Evolutionary conservation across 2,329 filamentous ascomycete species (phyloP).

Genomic region (Albophoma yamanashiensis): DNA sequence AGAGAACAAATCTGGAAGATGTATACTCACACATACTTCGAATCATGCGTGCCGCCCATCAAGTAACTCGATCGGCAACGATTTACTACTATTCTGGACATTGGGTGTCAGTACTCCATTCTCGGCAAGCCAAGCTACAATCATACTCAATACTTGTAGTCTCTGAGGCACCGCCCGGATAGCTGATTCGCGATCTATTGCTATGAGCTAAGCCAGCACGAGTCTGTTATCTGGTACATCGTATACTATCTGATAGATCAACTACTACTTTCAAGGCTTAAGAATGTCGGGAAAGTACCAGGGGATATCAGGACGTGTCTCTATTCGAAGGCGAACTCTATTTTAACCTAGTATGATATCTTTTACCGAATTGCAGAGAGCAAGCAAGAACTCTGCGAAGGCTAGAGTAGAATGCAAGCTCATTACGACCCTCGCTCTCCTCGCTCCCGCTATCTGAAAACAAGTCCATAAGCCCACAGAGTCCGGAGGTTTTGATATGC

Average conservation of each 20-base stretch:
- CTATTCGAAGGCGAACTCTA: slow-evolving; percentile 2
- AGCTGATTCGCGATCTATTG: slow-evolving; percentile 2
- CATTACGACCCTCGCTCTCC: no score
- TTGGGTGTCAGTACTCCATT: background rate
- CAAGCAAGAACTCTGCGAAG: slow-evolving; percentile 5
- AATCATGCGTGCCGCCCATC: background rate
- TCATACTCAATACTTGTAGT: background rate
- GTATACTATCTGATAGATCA: slow-evolving; percentile 1
- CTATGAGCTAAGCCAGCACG: background rate
- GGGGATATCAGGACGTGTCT: slow-evolving; percentile 8
- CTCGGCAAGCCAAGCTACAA: background rate
- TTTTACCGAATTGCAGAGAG: slow-evolving; percentile 10
- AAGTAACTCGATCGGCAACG: background rate
- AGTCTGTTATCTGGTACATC: slow-evolving; percentile 1
- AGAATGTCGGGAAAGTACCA: background rate
- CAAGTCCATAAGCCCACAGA: no score
- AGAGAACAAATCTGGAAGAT: background rate
- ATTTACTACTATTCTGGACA: background rate
- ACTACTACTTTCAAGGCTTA: background rate
- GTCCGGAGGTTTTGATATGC: no score
- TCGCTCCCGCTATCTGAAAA: no score
- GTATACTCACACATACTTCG: background rate
- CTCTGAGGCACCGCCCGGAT: slow-evolving; percentile 2
- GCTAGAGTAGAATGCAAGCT: slow-evolving; percentile 9
- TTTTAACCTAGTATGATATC: slow-evolving; percentile 11